Conservation (phyloP, 805 yeast species). For the Maudiozyma barnettii region DNA sequence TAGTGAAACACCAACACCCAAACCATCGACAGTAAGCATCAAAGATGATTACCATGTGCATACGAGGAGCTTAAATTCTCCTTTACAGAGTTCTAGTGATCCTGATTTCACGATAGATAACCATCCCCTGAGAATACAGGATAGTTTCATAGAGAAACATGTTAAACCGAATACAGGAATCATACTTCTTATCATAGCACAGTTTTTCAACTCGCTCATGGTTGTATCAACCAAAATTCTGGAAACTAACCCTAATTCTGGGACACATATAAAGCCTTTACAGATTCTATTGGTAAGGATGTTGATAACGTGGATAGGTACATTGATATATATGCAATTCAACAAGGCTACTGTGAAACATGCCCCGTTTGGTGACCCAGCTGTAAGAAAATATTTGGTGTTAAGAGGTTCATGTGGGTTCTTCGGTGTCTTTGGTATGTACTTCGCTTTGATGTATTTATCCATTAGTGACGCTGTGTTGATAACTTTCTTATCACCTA, state of each 20-base stretch:
- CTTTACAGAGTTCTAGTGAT: neutral
- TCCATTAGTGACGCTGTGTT: constrained; percentile 75
- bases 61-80: neutral
- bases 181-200: constrained; percentile 48
- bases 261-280: constrained; percentile 56
- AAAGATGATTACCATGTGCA: neutral
- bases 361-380: constrained; percentile 63
- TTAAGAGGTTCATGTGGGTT: constrained; percentile 67
- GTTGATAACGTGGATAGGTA: constrained; percentile 56
- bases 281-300: constrained; percentile 73
- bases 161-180: constrained; percentile 42
- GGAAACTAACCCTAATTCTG: constrained; percentile 41
- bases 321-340: constrained; percentile 45
- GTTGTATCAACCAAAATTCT: constrained; percentile 64
- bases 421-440: constrained; percentile 71
- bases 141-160: constrained; percentile 9
- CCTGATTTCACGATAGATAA: neutral
- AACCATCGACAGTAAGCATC: neutral
- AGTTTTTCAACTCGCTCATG: constrained; percentile 71
- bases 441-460: constrained; percentile 62
- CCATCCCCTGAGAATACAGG: constrained; percentile 2
- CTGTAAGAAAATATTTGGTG: constrained; percentile 42
- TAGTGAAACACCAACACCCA: constrained; percentile 1
- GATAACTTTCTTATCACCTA: constrained; percentile 69
- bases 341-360: constrained; percentile 38